These are phyloP conservation scores for Dactylellina leptospora DNA, from an alignment of 2,329 filamentous ascomycete species.

Conservation along the genomic window DNA sequence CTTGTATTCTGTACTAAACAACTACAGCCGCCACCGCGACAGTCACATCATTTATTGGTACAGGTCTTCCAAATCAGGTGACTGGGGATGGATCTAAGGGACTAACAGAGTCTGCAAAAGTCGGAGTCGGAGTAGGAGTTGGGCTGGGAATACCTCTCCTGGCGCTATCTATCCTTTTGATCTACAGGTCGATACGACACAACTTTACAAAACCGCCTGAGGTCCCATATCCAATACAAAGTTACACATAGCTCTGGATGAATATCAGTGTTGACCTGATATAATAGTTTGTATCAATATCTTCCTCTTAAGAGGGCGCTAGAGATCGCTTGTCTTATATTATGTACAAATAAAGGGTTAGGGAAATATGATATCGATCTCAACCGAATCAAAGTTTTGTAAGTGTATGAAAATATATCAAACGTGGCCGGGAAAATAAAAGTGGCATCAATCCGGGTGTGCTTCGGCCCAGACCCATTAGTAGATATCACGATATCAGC, in stretches of 20 bases:
- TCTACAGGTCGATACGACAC: neutral
- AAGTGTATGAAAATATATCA: too few relatives aligned
- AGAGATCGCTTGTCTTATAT: too few relatives aligned
- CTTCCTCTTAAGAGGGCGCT: too few relatives aligned
- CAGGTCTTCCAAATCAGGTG: neutral
- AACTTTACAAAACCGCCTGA: neutral
- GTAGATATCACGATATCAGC: too few relatives aligned
- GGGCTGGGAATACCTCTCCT: conserved; percentile 20
- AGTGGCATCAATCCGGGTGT: too few relatives aligned
- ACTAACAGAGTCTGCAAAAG: conserved; percentile 4
- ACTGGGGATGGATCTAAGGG: neutral
- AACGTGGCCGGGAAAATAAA: too few relatives aligned
- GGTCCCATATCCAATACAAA: conserved; percentile 27
- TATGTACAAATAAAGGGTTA: too few relatives aligned
- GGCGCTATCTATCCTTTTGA: neutral
- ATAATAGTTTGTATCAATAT: too few relatives aligned
- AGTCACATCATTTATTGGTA: neutral
- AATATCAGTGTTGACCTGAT: too few relatives aligned
- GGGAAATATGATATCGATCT: too few relatives aligned
- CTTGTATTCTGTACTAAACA: neutral
- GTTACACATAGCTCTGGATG: conserved; percentile 56
- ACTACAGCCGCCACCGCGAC: neutral
- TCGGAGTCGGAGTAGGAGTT: conserved; percentile 22
- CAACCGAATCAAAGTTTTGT: too few relatives aligned
- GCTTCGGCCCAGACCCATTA: too few relatives aligned